A percentile compares a stretch with the other conserved stretches of the same genome.
Evolutionary conservation across 179 eudicot genomes (phyloP).

Genomic region (Amaranthus tricolor): DNA sequence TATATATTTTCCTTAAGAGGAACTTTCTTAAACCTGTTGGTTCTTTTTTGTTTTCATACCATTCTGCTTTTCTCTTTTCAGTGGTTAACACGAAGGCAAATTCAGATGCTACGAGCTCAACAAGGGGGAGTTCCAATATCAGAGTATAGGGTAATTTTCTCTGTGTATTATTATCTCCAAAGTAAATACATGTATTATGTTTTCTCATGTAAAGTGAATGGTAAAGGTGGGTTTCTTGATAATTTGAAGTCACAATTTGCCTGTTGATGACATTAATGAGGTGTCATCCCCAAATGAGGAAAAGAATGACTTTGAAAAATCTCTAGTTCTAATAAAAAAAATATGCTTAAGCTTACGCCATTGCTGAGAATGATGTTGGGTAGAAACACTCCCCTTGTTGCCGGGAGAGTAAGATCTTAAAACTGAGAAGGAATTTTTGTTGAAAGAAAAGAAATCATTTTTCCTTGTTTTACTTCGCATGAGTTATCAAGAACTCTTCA

Average conservation of each 20-base stretch:
- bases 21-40: background rate
- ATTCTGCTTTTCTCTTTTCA: slow-evolving; percentile 27
- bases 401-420: background rate
- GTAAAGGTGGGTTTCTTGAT: background rate
- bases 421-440: background rate
- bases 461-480: background rate
- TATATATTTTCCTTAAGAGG: background rate
- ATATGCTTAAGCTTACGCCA: background rate
- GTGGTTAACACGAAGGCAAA: slow-evolving; percentile 91
- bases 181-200: background rate
- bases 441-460: background rate
- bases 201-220: background rate
- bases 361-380: background rate
- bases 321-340: background rate
- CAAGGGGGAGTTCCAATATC: slow-evolving; percentile 95
- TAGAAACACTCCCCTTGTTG: background rate
- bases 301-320: background rate
- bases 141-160: slow-evolving; percentile 67
- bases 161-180: background rate
- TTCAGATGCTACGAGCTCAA: slow-evolving; percentile 78
- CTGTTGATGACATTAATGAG: background rate
- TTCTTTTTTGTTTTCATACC: background rate
- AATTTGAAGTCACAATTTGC: background rate
- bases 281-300: background rate
- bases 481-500: background rate